Conservation (phyloP, 176 grass and related monocot genomes). For the Oryza glaberrima region DNA sequence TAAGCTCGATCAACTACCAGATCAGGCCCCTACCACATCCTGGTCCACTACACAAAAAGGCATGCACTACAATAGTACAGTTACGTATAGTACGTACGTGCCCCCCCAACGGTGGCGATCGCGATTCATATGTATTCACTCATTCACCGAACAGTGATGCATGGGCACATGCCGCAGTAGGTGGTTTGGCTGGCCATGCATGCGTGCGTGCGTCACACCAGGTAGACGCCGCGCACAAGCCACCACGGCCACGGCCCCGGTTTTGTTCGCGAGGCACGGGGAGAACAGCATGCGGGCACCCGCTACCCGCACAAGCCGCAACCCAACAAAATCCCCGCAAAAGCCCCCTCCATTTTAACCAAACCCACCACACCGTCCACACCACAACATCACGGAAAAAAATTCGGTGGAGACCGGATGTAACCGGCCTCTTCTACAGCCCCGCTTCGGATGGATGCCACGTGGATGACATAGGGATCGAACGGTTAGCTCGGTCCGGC, state of each 20-base stretch:
- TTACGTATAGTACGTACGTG: not conserved
- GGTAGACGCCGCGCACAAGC: constrained; percentile 24
- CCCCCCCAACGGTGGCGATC: not conserved
- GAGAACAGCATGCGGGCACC: constrained; percentile 13
- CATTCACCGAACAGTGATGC: not conserved
- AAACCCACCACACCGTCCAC: not conserved
- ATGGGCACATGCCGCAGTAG: not conserved
- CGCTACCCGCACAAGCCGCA: constrained; percentile 44
- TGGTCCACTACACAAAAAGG: not conserved
- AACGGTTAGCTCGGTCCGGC: no score
- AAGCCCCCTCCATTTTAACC: not conserved
- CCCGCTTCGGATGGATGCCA: no score
- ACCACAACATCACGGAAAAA: no score
- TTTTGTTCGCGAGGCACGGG: constrained; percentile 13
- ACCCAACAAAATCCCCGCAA: constrained; percentile 43
- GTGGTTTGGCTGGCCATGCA: not conserved
- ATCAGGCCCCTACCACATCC: not conserved
- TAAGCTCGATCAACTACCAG: not conserved
- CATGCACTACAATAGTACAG: not conserved
- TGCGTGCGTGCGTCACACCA: not conserved
- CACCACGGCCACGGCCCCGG: not conserved
- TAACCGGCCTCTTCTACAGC: no score
- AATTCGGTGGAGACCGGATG: no score
- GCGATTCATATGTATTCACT: not conserved
- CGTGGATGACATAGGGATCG: no score